These are phyloP conservation scores for Aspergillus japonicus DNA, from an alignment of 2,329 filamentous ascomycete genomes.

Conservation along the genomic window DNA sequence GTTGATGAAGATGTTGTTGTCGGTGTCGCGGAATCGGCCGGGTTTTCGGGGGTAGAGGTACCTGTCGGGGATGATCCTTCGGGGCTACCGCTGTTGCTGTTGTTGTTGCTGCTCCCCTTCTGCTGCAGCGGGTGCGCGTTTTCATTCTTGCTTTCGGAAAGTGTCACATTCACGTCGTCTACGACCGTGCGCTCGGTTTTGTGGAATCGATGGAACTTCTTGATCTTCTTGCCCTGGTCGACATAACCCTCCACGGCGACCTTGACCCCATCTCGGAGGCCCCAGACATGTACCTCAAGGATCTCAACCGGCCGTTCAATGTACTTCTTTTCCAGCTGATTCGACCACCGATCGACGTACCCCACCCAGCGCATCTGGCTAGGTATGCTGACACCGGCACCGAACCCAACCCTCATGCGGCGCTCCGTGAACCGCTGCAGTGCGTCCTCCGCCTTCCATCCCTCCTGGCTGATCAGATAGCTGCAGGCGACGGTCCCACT, in stretches of 20 bases:
- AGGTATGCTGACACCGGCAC: slow-evolving; percentile 85
- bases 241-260: slow-evolving; percentile 79
- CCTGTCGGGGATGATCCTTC: background rate
- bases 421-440: slow-evolving; percentile 71
- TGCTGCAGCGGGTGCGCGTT: background rate
- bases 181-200: slow-evolving; percentile 62
- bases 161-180: slow-evolving; percentile 40
- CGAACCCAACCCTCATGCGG: slow-evolving; percentile 86
- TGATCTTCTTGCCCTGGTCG: slow-evolving; percentile 86
- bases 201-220: slow-evolving; percentile 77
- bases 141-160: slow-evolving; percentile 3
- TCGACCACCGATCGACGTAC: slow-evolving; percentile 87
- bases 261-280: slow-evolving; percentile 81
- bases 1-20: background rate
- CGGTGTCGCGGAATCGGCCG: background rate
- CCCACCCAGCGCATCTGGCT: slow-evolving; percentile 84
- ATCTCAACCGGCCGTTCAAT: slow-evolving; percentile 81
- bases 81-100: background rate
- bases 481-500: slow-evolving; percentile 85
- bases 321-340: slow-evolving; percentile 69
- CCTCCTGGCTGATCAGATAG: slow-evolving; percentile 86
- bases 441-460: slow-evolving; percentile 64
- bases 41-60: background rate
- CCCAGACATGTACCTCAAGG: slow-evolving; percentile 86
- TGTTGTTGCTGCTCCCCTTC: background rate